Conservation (phyloP, 2,329 filamentous ascomycete species). For the Aschersonia sp. region DNA sequence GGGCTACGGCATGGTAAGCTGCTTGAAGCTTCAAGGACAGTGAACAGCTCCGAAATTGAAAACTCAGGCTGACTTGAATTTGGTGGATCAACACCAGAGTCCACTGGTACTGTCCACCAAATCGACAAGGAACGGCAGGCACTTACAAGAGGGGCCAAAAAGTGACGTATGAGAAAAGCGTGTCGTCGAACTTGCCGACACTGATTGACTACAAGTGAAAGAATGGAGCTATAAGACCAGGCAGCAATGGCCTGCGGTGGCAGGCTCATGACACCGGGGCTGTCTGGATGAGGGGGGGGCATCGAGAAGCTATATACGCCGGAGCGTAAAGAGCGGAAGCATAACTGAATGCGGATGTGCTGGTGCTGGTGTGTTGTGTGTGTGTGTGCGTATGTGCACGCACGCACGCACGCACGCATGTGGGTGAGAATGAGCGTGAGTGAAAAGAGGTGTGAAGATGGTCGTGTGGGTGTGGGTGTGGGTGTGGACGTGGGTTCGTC, state of each 20-base stretch:
- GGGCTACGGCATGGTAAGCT: too few species aligned
- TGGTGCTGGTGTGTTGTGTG: neutral
- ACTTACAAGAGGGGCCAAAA: too few species aligned
- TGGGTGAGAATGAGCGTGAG: neutral
- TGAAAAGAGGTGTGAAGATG: neutral
- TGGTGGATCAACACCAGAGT: too few species aligned
- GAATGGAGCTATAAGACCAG: neutral
- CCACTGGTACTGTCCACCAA: too few species aligned
- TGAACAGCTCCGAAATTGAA: too few species aligned
- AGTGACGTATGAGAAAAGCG: too few species aligned
- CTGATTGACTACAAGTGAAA: neutral
- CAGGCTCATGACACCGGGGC: neutral
- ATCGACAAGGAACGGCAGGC: too few species aligned
- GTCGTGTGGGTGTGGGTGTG: neutral
- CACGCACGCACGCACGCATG: neutral
- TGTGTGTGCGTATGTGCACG: neutral
- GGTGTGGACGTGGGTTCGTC: neutral
- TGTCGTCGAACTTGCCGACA: too few species aligned
- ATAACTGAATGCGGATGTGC: neutral
- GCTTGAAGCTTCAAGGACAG: too few species aligned
- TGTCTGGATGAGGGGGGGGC: neutral
- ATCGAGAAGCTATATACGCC: neutral
- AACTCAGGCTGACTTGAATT: too few species aligned
- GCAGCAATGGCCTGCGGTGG: neutral
- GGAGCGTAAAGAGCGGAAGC: neutral